A percentile compares a stretch with the other conserved stretches of the same genome.
phyloP scores from a whole-genome alignment of 2,329 filamentous ascomycete genomes.

The Sporothrix sp. region DNA sequence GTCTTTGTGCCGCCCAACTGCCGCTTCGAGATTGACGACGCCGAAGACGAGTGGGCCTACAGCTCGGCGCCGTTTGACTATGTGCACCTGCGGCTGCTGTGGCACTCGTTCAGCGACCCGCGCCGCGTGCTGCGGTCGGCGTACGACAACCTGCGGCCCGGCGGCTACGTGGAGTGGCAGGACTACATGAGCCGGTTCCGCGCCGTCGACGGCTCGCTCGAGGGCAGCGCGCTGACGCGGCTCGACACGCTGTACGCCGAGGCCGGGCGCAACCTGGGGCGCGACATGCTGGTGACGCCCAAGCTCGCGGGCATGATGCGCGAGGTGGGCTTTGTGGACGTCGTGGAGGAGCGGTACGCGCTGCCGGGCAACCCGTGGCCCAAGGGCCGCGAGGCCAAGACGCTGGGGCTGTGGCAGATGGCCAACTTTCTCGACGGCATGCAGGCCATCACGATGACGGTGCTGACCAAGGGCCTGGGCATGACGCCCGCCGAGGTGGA shows the following conservation, averaged over 20 bases:
- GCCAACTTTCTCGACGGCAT: conserved; percentile 23
- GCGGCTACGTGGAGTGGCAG: conserved; percentile 29
- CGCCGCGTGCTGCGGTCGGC: conserved; percentile 20
- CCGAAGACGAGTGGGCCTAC: conserved; percentile 41
- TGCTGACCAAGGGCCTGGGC: conserved; percentile 21
- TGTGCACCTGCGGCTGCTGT: conserved; percentile 40
- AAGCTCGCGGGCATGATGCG: conserved; percentile 22
- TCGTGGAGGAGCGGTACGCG: conserved; percentile 22
- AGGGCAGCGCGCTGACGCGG: conserved; percentile 24
- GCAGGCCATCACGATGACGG: conserved; percentile 22
- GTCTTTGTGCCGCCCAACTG: conserved; percentile 49
- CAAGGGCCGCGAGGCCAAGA: conserved; percentile 21
- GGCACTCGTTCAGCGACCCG: conserved; percentile 17
- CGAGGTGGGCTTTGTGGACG: conserved; percentile 25
- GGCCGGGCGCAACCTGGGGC: conserved; percentile 24
- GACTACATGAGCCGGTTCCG: conserved; percentile 26
- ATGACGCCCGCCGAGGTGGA: conserved; percentile 22
- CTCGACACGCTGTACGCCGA: conserved; percentile 24
- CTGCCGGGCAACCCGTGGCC: conserved; percentile 25
- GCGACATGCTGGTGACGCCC: conserved; percentile 24
- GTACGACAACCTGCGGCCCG: conserved; percentile 25
- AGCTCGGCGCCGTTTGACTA: conserved; percentile 42
- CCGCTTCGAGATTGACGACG: conserved; percentile 55
- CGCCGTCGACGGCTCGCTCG: conserved; percentile 25
- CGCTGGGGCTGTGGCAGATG: conserved; percentile 23